Evolutionary conservation across 257 asterid species (phyloP).

Genomic region (Agastache rugosa): DNA sequence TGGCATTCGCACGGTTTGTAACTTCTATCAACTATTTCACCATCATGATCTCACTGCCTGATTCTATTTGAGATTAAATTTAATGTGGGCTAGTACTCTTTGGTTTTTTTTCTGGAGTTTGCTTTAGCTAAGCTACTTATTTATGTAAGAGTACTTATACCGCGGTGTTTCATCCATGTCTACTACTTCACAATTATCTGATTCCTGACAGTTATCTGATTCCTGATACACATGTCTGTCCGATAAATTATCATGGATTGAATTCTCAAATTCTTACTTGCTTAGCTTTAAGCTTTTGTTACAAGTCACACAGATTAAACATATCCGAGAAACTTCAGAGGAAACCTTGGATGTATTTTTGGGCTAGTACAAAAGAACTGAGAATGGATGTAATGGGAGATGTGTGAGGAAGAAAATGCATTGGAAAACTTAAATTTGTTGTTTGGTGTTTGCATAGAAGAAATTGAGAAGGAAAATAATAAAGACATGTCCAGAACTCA

Average conservation of each 20-base stretch:
- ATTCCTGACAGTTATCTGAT: no score
- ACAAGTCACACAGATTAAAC: slow-evolving; percentile 4
- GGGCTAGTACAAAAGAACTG: neutral
- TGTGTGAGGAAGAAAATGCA: neutral
- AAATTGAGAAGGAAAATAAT: neutral
- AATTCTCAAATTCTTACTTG: slow-evolving; percentile 1
- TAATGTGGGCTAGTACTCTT: slow-evolving; percentile 14
- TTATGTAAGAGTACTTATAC: neutral
- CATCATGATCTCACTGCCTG: neutral
- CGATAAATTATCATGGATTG: neutral
- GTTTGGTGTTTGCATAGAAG: neutral
- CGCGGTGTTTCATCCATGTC: no score
- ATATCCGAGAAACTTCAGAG: slow-evolving; percentile 12
- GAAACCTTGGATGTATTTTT: neutral
- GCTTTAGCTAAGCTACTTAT: neutral
- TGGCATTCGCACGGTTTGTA: slow-evolving; percentile 76
- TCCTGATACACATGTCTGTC: no score
- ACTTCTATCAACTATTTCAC: slow-evolving; percentile 9
- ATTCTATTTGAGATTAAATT: slow-evolving; percentile 14
- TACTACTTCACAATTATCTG: no score
- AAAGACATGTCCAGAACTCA: neutral
- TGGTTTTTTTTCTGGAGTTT: neutral
- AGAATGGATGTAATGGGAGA: neutral
- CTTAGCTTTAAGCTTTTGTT: neutral
- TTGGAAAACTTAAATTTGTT: neutral